A percentile compares a stretch with the other conserved stretches of the same genome.
Evolutionary conservation across 257 asterid species (phyloP).

Genomic region (Salvia splendens): DNA sequence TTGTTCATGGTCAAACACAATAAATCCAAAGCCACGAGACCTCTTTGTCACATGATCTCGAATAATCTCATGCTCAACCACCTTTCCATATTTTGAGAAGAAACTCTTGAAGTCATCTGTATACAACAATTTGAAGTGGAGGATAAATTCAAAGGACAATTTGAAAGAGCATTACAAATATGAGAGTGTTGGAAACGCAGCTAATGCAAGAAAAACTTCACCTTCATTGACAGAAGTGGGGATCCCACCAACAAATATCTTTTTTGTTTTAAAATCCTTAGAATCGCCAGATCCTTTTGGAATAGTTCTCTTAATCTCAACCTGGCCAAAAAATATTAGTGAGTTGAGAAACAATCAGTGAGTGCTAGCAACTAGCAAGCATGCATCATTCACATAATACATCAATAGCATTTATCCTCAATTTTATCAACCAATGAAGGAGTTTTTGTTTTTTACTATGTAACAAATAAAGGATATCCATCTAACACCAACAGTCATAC

Average conservation of each 20-base stretch:
- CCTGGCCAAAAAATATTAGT: constrained; percentile 44
- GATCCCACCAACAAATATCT: constrained; percentile 90
- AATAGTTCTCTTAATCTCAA: constrained; percentile 93
- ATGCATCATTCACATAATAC: background rate
- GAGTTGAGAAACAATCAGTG: background rate
- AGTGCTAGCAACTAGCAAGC: background rate
- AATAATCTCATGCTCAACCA: constrained; percentile 85
- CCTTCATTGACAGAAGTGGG: constrained; percentile 86
- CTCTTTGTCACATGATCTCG: constrained; percentile 84
- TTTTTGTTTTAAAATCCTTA: constrained; percentile 84
- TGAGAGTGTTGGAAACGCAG: background rate
- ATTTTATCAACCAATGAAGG: constrained; percentile 1
- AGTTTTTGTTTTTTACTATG: background rate
- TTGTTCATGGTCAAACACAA: constrained; percentile 80
- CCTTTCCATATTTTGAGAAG: constrained; percentile 83
- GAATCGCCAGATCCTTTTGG: constrained; percentile 89
- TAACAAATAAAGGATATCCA: background rate
- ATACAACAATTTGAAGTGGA: background rate
- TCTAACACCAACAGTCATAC: background rate
- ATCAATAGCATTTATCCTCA: background rate
- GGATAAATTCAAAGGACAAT: background rate
- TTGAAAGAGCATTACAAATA: background rate
- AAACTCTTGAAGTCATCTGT: constrained; percentile 80
- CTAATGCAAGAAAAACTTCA: constrained; percentile 22
- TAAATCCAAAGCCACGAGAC: constrained; percentile 95